Percentiles rank a stretch among this genome's conserved stretches.
These are phyloP conservation scores for Termitomyces sp. DNA, from an alignment of 768 basidiomycete genomes.

Conservation along the genomic window DNA sequence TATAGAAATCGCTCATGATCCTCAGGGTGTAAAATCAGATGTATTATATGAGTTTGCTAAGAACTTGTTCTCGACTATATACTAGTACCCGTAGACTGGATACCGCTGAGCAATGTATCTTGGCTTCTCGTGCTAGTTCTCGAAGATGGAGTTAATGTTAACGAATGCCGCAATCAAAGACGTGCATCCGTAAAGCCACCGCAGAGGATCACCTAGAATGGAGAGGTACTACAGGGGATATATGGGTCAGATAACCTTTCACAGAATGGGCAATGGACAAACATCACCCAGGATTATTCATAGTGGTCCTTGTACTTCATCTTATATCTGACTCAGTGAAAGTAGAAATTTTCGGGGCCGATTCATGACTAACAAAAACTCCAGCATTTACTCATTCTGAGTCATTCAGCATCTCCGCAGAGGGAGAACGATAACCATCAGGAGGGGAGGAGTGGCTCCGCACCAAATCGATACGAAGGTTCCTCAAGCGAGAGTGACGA, in stretches of 20 bases:
- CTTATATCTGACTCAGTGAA: too few relatives aligned
- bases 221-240: too few relatives aligned
- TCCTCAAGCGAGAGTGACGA: background rate
- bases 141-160: too few relatives aligned
- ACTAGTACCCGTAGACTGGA: background rate
- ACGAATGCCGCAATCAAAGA: too few relatives aligned
- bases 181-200: too few relatives aligned
- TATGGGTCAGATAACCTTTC: too few relatives aligned
- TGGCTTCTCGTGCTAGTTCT: background rate
- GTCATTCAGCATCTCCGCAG: background rate
- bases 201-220: too few relatives aligned
- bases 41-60: background rate
- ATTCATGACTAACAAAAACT: background rate
- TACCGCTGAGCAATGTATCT: background rate
- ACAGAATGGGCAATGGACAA: too few relatives aligned
- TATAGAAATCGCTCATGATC: conserved; percentile 30
- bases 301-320: too few relatives aligned
- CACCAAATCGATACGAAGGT: background rate
- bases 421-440: background rate
- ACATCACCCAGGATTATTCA: too few relatives aligned
- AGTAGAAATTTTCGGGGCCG: background rate
- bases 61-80: background rate
- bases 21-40: background rate
- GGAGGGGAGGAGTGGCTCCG: background rate
- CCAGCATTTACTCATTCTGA: too few relatives aligned